These are phyloP conservation scores for Diaporthe eres DNA, from an alignment of 2,329 filamentous ascomycete species.

Conservation along the genomic window DNA sequence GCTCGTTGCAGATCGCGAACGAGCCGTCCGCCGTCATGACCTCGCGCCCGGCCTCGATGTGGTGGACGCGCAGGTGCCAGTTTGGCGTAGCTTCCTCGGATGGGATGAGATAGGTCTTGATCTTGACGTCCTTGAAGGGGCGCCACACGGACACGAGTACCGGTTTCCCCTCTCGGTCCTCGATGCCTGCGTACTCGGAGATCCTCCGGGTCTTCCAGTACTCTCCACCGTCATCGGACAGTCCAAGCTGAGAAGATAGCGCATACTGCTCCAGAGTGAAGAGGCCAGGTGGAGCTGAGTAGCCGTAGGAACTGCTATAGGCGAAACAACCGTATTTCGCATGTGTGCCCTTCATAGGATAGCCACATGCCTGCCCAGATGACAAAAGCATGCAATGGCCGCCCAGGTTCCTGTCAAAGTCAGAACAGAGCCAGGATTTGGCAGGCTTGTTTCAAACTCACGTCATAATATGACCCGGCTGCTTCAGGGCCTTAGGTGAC, in stretches of 20 bases:
- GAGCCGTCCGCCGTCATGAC: slow-evolving; percentile 81
- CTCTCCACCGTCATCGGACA: slow-evolving; percentile 84
- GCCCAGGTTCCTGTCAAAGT: slow-evolving; percentile 68
- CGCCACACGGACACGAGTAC: slow-evolving; percentile 79
- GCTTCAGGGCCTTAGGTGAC: slow-evolving; percentile 69
- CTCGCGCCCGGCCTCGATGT: slow-evolving; percentile 70
- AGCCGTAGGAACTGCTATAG: slow-evolving; percentile 82
- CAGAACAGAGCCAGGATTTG: not conserved
- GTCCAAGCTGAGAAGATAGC: slow-evolving; percentile 80
- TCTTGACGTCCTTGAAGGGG: slow-evolving; percentile 77
- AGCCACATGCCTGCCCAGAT: slow-evolving; percentile 85
- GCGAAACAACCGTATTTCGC: slow-evolving; percentile 87
- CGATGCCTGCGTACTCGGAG: slow-evolving; percentile 74
- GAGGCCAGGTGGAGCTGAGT: slow-evolving; percentile 82
- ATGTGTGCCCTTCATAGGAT: slow-evolving; percentile 85
- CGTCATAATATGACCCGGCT: slow-evolving; percentile 81
- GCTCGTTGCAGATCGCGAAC: slow-evolving; percentile 76
- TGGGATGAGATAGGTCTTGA: slow-evolving; percentile 76
- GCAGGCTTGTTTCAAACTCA: slow-evolving; percentile 44
- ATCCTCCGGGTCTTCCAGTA: slow-evolving; percentile 83
- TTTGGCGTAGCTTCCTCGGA: slow-evolving; percentile 70
- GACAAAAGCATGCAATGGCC: slow-evolving; percentile 83
- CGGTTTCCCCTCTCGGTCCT: slow-evolving; percentile 65
- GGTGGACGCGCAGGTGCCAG: slow-evolving; percentile 79
- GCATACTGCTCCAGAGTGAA: slow-evolving; percentile 84